These are phyloP conservation scores for Phycomyces blakesleeanus DNA, from an alignment of 192 early-diverging fungal genomes.

Conservation along the genomic window DNA sequence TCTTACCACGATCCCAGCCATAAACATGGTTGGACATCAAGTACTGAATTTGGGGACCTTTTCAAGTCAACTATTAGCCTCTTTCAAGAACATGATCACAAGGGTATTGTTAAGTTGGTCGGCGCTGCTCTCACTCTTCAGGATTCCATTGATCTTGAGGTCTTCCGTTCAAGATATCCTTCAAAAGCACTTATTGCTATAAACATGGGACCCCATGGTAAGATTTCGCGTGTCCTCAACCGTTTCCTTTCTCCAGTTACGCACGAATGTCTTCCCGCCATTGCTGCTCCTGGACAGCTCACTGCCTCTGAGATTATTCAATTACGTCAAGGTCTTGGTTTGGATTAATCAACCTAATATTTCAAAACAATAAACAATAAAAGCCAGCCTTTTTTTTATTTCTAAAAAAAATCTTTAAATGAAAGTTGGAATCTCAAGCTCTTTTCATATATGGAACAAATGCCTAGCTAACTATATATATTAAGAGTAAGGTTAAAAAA, in stretches of 20 bases:
- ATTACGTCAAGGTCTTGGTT: too few relatives aligned
- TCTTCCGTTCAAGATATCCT: slow-evolving; percentile 47
- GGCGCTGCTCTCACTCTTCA: slow-evolving; percentile 67
- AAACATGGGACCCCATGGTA: slow-evolving; percentile 87
- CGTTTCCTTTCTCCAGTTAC: slow-evolving; percentile 87
- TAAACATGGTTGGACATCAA: slow-evolving; percentile 55
- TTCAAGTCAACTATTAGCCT: slow-evolving; percentile 40
- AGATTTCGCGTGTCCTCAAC: slow-evolving; percentile 84
- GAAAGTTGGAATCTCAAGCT: too few relatives aligned
- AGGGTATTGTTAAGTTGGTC: slow-evolving; percentile 88
- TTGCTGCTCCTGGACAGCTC: slow-evolving; percentile 91
- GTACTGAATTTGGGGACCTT: slow-evolving; percentile 38
- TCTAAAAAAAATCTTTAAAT: too few relatives aligned
- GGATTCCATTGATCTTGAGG: slow-evolving; percentile 79
- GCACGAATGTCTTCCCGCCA: slow-evolving; percentile 65
- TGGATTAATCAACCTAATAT: too few relatives aligned
- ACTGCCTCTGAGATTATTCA: slow-evolving; percentile 37
- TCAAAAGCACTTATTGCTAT: slow-evolving; percentile 75
- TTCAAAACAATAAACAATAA: too few relatives aligned
- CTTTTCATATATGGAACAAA: too few relatives aligned
- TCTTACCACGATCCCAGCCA: slow-evolving; percentile 83
- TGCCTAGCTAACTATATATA: too few relatives aligned
- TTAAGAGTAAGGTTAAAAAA: too few relatives aligned
- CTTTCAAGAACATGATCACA: slow-evolving; percentile 1
- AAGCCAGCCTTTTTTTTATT: too few relatives aligned